These are phyloP conservation scores for Adansonia rubrostipa DNA, from an alignment of 441 rosid species.

Conservation along the genomic window DNA sequence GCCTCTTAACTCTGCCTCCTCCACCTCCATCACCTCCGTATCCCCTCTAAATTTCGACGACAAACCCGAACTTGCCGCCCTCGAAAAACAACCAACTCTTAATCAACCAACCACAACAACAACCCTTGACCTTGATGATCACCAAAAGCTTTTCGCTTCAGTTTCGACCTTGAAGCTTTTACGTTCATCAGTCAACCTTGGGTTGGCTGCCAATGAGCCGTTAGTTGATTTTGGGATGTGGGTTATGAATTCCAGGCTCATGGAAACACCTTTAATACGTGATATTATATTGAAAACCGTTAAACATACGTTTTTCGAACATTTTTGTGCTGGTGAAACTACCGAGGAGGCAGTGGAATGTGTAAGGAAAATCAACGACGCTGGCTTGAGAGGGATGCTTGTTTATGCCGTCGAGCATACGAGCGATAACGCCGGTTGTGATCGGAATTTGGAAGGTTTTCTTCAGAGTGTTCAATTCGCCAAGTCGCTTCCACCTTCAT, in stretches of 20 bases:
- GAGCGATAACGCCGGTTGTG: constrained; percentile 55
- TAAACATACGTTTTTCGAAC: constrained; percentile 65
- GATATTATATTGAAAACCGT: constrained; percentile 40
- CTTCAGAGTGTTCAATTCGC: constrained; percentile 58
- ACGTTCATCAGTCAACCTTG: constrained; percentile 57
- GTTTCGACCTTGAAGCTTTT: constrained; percentile 51
- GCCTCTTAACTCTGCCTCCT: constrained; percentile 40
- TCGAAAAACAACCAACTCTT: constrained; percentile 31
- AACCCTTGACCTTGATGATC: constrained; percentile 53
- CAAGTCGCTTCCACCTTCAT: constrained; percentile 57
- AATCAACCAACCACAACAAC: constrained; percentile 11
- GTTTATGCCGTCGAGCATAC: constrained; percentile 75
- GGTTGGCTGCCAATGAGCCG: constrained; percentile 56
- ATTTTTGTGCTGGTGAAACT: constrained; percentile 80
- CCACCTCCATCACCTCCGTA: constrained; percentile 45
- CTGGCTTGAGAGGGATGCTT: constrained; percentile 73
- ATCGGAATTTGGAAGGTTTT: constrained; percentile 57
- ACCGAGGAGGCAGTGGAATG: constrained; percentile 43
- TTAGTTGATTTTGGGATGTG: constrained; percentile 70
- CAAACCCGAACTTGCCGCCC: constrained; percentile 29
- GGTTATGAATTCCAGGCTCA: constrained; percentile 71
- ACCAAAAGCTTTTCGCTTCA: constrained; percentile 53
- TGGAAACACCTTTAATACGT: constrained; percentile 44
- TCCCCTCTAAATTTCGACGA: constrained; percentile 35
- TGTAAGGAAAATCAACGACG: constrained; percentile 45